phyloP scores from a whole-genome alignment of 140 eudicot species.

The Anethum foeniculum region DNA sequence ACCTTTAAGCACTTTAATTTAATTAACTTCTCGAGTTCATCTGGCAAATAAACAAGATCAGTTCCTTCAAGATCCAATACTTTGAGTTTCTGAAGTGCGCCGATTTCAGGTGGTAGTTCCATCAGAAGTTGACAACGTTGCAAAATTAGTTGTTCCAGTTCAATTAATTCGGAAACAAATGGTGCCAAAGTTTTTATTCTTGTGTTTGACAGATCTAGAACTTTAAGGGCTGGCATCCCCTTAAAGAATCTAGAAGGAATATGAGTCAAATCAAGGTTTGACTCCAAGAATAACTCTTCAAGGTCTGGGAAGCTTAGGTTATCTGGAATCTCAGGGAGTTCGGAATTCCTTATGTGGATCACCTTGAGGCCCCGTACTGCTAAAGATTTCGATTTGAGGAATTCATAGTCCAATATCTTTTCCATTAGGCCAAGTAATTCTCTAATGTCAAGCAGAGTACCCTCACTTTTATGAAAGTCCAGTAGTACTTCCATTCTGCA shows the following conservation, averaged over 20 bases:
- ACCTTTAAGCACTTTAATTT: not conserved
- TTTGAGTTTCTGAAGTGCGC: not conserved
- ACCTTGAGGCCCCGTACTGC: not conserved
- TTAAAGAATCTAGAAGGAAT: not conserved
- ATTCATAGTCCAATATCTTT: not conserved
- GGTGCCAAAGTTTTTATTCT: not conserved
- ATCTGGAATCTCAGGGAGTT: constrained; percentile 16
- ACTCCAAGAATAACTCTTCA: constrained; percentile 4
- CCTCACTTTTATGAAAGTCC: not conserved
- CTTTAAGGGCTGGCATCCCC: not conserved
- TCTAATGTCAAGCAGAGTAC: not conserved
- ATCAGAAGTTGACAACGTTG: not conserved
- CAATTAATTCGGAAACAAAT: not conserved
- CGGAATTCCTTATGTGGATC: constrained; percentile 14
- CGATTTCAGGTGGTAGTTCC: not conserved
- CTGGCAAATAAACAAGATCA: not conserved
- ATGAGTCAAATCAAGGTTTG: not conserved
- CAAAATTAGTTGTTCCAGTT: not conserved
- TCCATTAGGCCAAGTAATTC: not conserved
- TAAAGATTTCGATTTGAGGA: not conserved
- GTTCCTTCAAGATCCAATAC: constrained; percentile 7
- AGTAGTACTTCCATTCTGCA: not conserved
- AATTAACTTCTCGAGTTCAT: not conserved
- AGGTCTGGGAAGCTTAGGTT: constrained; percentile 14
- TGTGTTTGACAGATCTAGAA: not conserved